Conservation (phyloP, 768 basidiomycete species). For the Trametopsis cervina region DNA sequence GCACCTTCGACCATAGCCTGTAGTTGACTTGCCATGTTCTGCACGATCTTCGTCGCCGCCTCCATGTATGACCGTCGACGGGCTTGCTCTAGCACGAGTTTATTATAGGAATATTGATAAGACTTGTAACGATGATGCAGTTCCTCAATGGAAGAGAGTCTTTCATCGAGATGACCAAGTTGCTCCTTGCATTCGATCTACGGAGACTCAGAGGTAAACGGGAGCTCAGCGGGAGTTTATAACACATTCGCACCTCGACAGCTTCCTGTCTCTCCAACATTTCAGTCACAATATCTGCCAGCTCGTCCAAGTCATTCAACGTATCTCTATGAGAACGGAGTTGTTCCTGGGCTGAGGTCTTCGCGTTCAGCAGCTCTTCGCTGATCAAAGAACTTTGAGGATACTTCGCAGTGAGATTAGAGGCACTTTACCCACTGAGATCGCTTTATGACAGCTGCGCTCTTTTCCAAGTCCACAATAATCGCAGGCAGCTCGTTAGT, state of each 20-base stretch:
- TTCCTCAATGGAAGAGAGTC: constrained; percentile 54
- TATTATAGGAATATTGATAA: constrained; percentile 69
- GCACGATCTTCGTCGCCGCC: constrained; percentile 54
- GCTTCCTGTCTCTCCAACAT: constrained; percentile 66
- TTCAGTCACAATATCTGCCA: constrained; percentile 73
- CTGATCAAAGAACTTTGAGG: constrained; percentile 28
- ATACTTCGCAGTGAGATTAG: background rate
- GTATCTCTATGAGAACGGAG: constrained; percentile 41
- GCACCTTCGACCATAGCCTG: constrained; percentile 61
- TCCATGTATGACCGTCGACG: constrained; percentile 64
- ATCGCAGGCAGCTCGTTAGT: constrained; percentile 72
- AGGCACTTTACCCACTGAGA: constrained; percentile 43
- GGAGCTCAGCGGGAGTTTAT: background rate
- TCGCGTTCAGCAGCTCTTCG: constrained; percentile 39
- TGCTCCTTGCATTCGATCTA: constrained; percentile 49
- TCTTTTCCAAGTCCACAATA: constrained; percentile 63
- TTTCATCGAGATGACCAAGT: constrained; percentile 49
- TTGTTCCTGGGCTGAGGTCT: constrained; percentile 37
- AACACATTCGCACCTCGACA: constrained; percentile 45
- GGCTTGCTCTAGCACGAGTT: constrained; percentile 66
- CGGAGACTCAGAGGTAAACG: too few relatives aligned
- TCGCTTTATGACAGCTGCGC: constrained; percentile 42
- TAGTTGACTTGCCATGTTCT: constrained; percentile 58
- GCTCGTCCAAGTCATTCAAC: constrained; percentile 64
- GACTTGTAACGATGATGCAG: constrained; percentile 59